Evolutionary conservation across 352 stramenopile species (phyloP), one percentile per base, ranked within the genome.

Genomic region (Globisporangium emineosum): DNA sequence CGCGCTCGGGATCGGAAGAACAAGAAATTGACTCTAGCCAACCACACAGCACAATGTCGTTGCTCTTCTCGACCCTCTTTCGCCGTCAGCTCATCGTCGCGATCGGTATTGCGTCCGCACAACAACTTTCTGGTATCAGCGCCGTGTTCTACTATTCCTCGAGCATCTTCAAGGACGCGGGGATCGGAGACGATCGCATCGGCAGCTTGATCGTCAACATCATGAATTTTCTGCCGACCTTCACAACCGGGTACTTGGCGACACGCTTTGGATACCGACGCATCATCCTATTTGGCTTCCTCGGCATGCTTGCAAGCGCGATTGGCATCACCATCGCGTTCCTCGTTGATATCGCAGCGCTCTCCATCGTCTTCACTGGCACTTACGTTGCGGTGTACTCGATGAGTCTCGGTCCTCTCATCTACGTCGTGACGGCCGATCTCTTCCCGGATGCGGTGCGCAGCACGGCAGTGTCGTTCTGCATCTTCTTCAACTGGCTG

Each of bases 91-190:
- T 83, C 1, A 66, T 83, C 4, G 72, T 69, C 27, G 78, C 78
- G 2, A 66, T 88, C 27, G 64, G 69, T 8, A 62, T 87, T 71
- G 73, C 9, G n/a, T 65, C 62, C 42, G 74, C 72, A 17, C 78
- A 86, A 37, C 78, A 89, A 47, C 69, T 89, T 37, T 83, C 79
- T 0, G 81, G 81, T 21, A 83, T 90, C 58, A 87, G 86, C 67
- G 69, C 74, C 23, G 67, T 81, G 23, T 81, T 79, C 54, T 78
- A 71, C 65, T 84, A 84, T 66, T 84, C 76, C 42, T 79, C 70
- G 1, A 55, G 56, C 53, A 74, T 84, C 8, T 84, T 84, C 60
- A 59, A 47, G 17, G 61, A 70, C 21, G 76, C 76, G 5, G 76
- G 76, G 0, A 64, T 84, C 27, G 58, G 56, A 3, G 71, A 84